Base-by-base conservation (phyloP, 805 yeast species). In the Lachancea lanzarotensis region DNA sequence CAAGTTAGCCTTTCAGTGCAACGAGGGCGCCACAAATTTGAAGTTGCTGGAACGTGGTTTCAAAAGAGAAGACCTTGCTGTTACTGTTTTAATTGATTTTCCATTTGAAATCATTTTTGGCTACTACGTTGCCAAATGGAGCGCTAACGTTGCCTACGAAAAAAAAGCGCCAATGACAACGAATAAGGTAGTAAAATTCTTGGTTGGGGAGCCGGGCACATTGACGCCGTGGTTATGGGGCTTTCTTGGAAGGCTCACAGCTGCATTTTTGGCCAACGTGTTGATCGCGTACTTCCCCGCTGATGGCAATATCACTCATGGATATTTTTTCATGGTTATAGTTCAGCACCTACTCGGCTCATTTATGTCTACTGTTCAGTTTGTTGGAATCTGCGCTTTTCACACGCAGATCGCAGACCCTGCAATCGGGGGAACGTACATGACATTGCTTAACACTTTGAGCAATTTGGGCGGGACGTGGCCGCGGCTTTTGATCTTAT, bases 361-460 rank as follows among this genome's bases (percentile, higher is more conserved):
- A 9, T 90, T 93, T 65, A 86, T 91, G 95, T 76, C 89, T 5
- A 93, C 98, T 0, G 82, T 93, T 45, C 98, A 91, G 65, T 91
- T 93, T 68, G 98, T 93, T 16, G 84, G 95, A 1, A 79, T 93
- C 35, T 84, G 89, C 59, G 95, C 98, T 0, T 93, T 93, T 72
- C 97, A 91, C 66, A 91, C 97, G 2, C 81, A 82, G 54, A 85
- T 93, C 44, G 96, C 98, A 1, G 98, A 93, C 61, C 98, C 98
- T 0, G 67, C 81, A 16, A 86, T 93, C 55, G 98, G 98, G 15
- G 98, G 98, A 1, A 93, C 98, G 0, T 93, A 93, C 63, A 91
- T 93, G 98, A 93, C 98, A 0, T 82, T 95, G 0, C 71, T 93
- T 47, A 93, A 93, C 65, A 93, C 98, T 0, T 71, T 93, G 39